Conservation (phyloP, 495 filamentous ascomycete genomes). For the Neurospora sp. region DNA sequence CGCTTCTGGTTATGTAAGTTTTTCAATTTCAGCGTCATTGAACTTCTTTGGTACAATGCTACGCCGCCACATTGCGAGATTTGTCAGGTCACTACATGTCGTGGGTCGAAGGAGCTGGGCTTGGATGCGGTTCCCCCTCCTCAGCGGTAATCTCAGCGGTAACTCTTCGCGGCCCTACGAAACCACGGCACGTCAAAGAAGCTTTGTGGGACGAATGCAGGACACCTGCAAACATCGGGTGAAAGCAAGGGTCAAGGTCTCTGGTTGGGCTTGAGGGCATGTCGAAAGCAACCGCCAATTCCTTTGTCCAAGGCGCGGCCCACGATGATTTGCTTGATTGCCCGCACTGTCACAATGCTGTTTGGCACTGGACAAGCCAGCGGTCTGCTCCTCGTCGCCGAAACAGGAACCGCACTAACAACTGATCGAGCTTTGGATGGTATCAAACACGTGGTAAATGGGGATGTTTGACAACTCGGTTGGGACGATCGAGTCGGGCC, state of each 20-base stretch:
- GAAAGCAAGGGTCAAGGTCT: neutral
- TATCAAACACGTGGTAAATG: neutral
- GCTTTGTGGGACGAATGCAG: neutral
- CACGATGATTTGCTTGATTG: neutral
- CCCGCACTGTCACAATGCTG: neutral
- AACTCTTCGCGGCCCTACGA: neutral
- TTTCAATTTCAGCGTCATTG: slow-evolving; percentile 1
- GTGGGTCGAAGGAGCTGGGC: neutral
- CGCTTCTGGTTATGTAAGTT: neutral
- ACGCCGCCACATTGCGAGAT: slow-evolving; percentile 5
- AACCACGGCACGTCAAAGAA: neutral
- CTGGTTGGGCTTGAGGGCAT: neutral
- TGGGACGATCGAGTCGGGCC: neutral
- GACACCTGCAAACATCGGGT: neutral
- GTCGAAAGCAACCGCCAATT: neutral
- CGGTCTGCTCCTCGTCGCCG: neutral
- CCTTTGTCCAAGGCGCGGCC: neutral
- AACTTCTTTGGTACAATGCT: neutral
- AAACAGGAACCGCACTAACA: neutral
- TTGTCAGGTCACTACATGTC: slow-evolving; percentile 8
- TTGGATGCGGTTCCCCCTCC: neutral
- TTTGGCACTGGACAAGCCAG: neutral
- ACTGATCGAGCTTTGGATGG: neutral
- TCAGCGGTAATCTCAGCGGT: neutral
- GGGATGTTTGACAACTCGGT: neutral